These are phyloP conservation scores for Monilinia polystroma DNA, from an alignment of 2,329 filamentous ascomycete genomes.

Conservation along the genomic window DNA sequence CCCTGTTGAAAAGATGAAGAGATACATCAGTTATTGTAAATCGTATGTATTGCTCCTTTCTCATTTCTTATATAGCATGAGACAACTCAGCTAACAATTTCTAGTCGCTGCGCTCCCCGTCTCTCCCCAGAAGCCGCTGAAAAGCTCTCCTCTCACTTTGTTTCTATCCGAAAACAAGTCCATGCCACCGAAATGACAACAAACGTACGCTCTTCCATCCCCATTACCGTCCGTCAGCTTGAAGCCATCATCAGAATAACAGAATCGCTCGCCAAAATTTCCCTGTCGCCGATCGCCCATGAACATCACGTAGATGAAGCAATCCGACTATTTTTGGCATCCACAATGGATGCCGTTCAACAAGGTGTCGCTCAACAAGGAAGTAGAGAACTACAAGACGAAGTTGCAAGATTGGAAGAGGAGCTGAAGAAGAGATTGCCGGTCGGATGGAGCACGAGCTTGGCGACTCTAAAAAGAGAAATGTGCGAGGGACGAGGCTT, in stretches of 20 bases:
- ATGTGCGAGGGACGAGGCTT: slow-evolving; percentile 92
- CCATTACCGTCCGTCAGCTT: slow-evolving; percentile 94
- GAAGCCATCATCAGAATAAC: slow-evolving; percentile 97
- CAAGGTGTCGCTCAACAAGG: slow-evolving; percentile 76
- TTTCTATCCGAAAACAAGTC: slow-evolving; percentile 91
- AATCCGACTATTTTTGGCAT: slow-evolving; percentile 92
- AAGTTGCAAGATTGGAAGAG: slow-evolving; percentile 81
- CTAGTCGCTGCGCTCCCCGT: slow-evolving; percentile 83
- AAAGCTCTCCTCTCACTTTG: slow-evolving; percentile 95
- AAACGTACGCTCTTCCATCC: slow-evolving; percentile 88
- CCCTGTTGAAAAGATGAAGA: slow-evolving; percentile 92
- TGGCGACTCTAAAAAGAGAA: slow-evolving; percentile 81
- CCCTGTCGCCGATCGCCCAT: slow-evolving; percentile 79
- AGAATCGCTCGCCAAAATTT: slow-evolving; percentile 89
- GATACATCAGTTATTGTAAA: slow-evolving; percentile 96
- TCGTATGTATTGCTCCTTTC: slow-evolving; percentile 56
- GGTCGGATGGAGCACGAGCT: slow-evolving; percentile 91
- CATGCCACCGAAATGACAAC: slow-evolving; percentile 87
- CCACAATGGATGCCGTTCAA: slow-evolving; percentile 96
- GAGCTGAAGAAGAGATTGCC: slow-evolving; percentile 85
- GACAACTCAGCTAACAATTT: slow-evolving; percentile 22
- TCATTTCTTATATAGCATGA: not conserved
- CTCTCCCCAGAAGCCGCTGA: slow-evolving; percentile 89
- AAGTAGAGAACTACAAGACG: slow-evolving; percentile 86
- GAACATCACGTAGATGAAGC: slow-evolving; percentile 95